Base-by-base conservation (phyloP, 2,329 filamentous ascomycete genomes). In the Neofusicoccum laricinum region DNA sequence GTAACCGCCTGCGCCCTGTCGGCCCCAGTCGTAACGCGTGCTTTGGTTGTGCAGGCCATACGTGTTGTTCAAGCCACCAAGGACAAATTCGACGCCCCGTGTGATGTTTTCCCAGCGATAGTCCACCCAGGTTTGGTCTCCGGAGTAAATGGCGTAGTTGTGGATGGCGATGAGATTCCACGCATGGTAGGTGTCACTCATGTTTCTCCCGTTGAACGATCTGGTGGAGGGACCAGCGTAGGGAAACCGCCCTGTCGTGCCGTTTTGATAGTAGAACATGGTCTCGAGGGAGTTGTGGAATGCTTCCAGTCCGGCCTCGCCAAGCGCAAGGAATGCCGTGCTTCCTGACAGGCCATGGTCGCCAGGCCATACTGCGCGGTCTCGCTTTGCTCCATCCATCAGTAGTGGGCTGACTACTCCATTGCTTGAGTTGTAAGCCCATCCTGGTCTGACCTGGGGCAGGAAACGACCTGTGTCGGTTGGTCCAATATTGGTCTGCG, bases 91-190 rank as follows among this genome's bases (percentile, higher is more conserved):
- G 50, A 71, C 40, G 68, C 46, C 67, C 32, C 34, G 32, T 1
- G 45, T 61, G 34, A 49, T 50, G 58, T 40, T 68, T 7, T 67
- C 12, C 73, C 74, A 75, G 2, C 64, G 68, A 3, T 69, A 68
- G 14, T 75, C 68, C 8, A 65, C 65, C 55, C 55, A 87, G 0
- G 70, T 72, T 4, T 79, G 73, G 63, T 88, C 83, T 25, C 82
- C 82, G 0, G 83, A 83, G 67, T 81, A 87, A 2, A 86, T 75
- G 49, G 85, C 78, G 68, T 87, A 87, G 59, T 86, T 85, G 70
- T 85, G 84, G 5, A 82, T 83, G 2, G 84, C 84, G 48, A 88
- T 83, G 72, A 88, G 79, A 1, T 81, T 82, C 75, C 84, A 84
- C 70, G 86, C 79, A 61, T 76, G 73, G 55, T 77, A 76, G 0